Evolutionary conservation across 257 asterid genomes (phyloP), one percentile per base, ranked within the genome.

Genomic region (Ehretia macrophylla): DNA sequence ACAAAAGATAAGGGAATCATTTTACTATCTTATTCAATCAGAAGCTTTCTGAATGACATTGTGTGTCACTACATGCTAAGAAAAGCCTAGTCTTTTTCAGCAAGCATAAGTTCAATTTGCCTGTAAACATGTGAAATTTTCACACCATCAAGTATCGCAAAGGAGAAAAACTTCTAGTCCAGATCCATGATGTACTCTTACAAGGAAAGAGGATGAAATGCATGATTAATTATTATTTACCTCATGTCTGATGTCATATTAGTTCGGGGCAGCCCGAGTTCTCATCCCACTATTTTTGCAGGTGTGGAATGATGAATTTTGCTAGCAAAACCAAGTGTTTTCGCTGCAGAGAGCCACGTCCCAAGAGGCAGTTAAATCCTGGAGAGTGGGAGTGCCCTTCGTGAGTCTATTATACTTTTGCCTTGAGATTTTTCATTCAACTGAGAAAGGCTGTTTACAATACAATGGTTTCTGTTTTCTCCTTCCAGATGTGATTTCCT

Each of bases 361-460:
- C 96, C 14, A 69, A 60, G 68, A 78, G 83, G 72, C 70, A 74
- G 32, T 77, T 90, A 23, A 72, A 56, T 66, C 88, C 84, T 4
- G 99, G 97, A 59, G 97, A 93, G 55, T 93, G 99, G 99, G 89
- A 86, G 61, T 92, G 97, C 77, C 77, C 91, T 21, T 47, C 65
- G 95, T 92, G 67, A 86, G 88, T 82, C 75, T 54, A 42, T 14
- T 64, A 61, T 55, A 37, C 63, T 40, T 61, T 72, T n/a, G 42
- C 21, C 13, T 56, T 64, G 54, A 38, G 63, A 40, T 42, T 54
- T 23, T 18, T 45, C 22, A 58, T 40, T 35, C 22, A 46, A 4
- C 51, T 39, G 66, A 49, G 54, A 50, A 45, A 18, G 37, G 40
- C 51, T 22, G 18, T 53, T 55, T 17, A 51, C 8, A 55, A 45